Conservation (phyloP, 176 grass and related monocot species). For the Metroxylon sagu region DNA sequence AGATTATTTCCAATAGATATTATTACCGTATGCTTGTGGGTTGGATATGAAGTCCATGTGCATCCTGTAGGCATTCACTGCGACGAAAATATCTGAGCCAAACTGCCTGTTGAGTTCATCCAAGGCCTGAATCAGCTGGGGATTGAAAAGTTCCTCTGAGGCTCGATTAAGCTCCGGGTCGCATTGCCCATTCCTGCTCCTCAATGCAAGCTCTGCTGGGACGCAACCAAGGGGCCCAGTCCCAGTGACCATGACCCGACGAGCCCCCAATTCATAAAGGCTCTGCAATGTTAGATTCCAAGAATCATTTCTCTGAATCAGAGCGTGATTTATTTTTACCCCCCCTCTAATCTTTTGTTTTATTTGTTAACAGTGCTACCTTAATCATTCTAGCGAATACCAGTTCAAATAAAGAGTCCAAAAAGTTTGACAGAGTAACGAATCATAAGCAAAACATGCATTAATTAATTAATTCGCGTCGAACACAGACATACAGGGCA, state of each 20-base stretch:
- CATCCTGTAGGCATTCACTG: slow-evolving; percentile 43
- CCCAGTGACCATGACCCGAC: slow-evolving; percentile 66
- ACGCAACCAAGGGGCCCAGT: slow-evolving; percentile 77
- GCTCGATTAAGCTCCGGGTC: slow-evolving; percentile 70
- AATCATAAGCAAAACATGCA: too few relatives aligned
- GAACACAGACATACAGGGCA: too few relatives aligned
- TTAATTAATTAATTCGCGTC: too few relatives aligned
- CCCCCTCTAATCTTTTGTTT: too few relatives aligned
- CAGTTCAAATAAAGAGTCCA: too few relatives aligned
- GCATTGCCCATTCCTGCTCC: slow-evolving; percentile 54
- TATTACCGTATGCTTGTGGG: slow-evolving; percentile 39
- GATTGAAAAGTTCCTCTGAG: slow-evolving; percentile 52
- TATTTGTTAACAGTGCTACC: too few relatives aligned
- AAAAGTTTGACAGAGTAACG: too few relatives aligned
- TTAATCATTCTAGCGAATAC: too few relatives aligned
- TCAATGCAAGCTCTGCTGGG: slow-evolving; percentile 64
- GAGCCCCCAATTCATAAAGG: slow-evolving; percentile 38
- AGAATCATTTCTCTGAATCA: too few relatives aligned
- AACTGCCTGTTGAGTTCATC: slow-evolving; percentile 24
- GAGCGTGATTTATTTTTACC: too few relatives aligned
- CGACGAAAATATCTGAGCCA: slow-evolving; percentile 39
- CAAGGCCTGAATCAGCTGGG: slow-evolving; percentile 34
- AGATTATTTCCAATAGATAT: too few relatives aligned
- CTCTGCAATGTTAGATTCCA: slow-evolving; percentile 12
- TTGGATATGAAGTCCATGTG: slow-evolving; percentile 69